A percentile compares a stretch with the other conserved stretches of the same genome.
phyloP scores from a whole-genome alignment of 202 grass and related monocot genomes.

The Musa balbisiana region DNA sequence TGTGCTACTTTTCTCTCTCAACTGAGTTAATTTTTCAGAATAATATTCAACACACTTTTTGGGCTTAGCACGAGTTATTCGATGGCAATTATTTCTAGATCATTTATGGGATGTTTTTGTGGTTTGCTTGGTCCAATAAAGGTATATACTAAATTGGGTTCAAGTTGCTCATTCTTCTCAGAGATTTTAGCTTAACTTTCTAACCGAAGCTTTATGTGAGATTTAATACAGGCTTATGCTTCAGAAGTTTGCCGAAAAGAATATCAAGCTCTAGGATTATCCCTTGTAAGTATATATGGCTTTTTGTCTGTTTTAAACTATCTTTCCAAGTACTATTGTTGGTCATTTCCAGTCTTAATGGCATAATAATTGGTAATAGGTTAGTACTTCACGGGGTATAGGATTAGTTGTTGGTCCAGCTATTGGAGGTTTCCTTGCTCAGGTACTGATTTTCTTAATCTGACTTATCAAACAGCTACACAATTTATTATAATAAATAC shows the following conservation, averaged over 20 bases:
- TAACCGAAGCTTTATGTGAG: not conserved
- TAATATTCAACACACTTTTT: constrained; percentile 61
- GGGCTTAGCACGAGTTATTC: constrained; percentile 60
- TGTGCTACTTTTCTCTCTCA: not conserved
- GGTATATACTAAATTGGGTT: constrained; percentile 23
- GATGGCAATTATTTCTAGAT: constrained; percentile 63
- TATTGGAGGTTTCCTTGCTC: constrained; percentile 64
- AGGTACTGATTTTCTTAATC: constrained; percentile 31
- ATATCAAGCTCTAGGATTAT: constrained; percentile 59
- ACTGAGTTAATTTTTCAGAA: constrained; percentile 22
- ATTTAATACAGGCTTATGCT: constrained; percentile 53
- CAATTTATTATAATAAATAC: too few species aligned
- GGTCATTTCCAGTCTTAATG: constrained; percentile 22
- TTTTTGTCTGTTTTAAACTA: constrained; percentile 20
- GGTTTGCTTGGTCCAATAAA: constrained; percentile 68
- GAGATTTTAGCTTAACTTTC: constrained; percentile 29
- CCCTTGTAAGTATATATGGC: constrained; percentile 36
- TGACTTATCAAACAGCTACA: not conserved
- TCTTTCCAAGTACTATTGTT: constrained; percentile 1
- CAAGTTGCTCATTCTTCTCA: constrained; percentile 11
- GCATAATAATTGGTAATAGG: constrained; percentile 24
- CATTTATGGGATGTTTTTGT: constrained; percentile 51
- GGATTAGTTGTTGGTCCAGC: constrained; percentile 59
- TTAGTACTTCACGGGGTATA: constrained; percentile 53
- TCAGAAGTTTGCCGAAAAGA: constrained; percentile 69